phyloP scores from a whole-genome alignment of 305 asterid genomes.

The Fraxinus sp. region DNA sequence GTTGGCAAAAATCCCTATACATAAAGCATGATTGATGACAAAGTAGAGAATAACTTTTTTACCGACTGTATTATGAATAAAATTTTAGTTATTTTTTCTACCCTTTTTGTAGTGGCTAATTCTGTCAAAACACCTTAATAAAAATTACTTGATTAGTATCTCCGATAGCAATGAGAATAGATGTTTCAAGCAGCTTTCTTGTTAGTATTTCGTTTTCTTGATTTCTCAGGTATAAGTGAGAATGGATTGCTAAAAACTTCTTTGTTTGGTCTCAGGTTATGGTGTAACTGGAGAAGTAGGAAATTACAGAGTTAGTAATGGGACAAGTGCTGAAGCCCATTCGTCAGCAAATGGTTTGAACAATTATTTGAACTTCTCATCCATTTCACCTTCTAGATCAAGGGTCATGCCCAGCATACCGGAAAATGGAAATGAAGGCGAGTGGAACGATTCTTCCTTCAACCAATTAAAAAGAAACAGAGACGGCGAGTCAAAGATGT shows the following conservation, averaged over 20 bases:
- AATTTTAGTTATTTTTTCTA: too few species aligned
- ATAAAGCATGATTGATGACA: too few species aligned
- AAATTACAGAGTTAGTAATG: slow-evolving; percentile 42
- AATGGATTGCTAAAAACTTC: background rate
- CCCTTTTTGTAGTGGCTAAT: too few species aligned
- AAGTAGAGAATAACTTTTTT: too few species aligned
- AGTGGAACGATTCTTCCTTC: slow-evolving; percentile 57
- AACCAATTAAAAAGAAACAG: slow-evolving; percentile 58
- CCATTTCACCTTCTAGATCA: slow-evolving; percentile 48
- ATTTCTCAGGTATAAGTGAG: too few species aligned
- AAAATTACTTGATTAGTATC: background rate
- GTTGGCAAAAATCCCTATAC: too few species aligned
- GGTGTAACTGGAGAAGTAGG: slow-evolving; percentile 61
- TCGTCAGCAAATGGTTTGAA: slow-evolving; percentile 44
- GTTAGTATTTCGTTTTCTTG: background rate
- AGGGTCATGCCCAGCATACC: slow-evolving; percentile 84
- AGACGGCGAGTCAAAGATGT: slow-evolving; percentile 58
- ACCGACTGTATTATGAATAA: too few species aligned
- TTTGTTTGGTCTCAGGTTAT: slow-evolving; percentile 45
- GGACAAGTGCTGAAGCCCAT: slow-evolving; percentile 37
- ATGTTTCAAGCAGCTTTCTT: slow-evolving; percentile 1
- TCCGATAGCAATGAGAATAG: background rate
- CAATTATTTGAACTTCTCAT: slow-evolving; percentile 48
- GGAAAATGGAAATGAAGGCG: slow-evolving; percentile 47
- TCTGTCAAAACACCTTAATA: background rate